Conservation (phyloP, 1,284 basidiomycete species). For the Austroboletus novae-zelandiae region DNA sequence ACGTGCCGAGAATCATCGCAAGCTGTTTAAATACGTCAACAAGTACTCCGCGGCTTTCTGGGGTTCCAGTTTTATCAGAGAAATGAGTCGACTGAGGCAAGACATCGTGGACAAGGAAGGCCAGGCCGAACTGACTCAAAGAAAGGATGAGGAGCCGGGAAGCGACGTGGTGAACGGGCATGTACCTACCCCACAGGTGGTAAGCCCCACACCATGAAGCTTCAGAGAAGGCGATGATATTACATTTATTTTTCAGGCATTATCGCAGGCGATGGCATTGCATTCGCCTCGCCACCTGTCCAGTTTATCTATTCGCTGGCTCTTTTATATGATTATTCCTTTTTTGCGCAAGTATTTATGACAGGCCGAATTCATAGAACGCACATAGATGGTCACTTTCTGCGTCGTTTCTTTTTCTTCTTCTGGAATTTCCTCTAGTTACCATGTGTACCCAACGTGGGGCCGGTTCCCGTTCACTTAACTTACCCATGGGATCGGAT, state of each 20-base stretch:
- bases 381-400: slow-evolving; percentile 20
- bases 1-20: slow-evolving; percentile 88
- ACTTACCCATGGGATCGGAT: slow-evolving; percentile 12
- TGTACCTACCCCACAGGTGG: slow-evolving; percentile 33
- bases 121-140: slow-evolving; percentile 24
- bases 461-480: slow-evolving; percentile 8
- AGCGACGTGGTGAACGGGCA: slow-evolving; percentile 31
- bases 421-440: slow-evolving; percentile 14
- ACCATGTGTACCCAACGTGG: slow-evolving; percentile 21
- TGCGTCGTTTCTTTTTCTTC: slow-evolving; percentile 5
- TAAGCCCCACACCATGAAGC: slow-evolving; percentile 35
- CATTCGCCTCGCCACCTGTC: slow-evolving; percentile 23
- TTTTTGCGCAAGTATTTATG: slow-evolving; percentile 32
- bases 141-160: slow-evolving; percentile 27
- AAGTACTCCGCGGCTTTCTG: slow-evolving; percentile 93
- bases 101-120: slow-evolving; percentile 42
- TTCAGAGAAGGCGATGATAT: slow-evolving; percentile 31
- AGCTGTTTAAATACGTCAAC: slow-evolving; percentile 93
- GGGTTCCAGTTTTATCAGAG: slow-evolving; percentile 88
- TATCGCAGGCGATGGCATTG: slow-evolving; percentile 23
- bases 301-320: slow-evolving; percentile 33
- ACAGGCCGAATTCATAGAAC: slow-evolving; percentile 26
- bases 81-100: slow-evolving; percentile 64
- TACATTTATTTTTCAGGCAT: slow-evolving; percentile 21
- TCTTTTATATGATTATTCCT: slow-evolving; percentile 40